Conservation (phyloP, 2,329 filamentous ascomycete genomes). For the Botrytis cinerea region DNA sequence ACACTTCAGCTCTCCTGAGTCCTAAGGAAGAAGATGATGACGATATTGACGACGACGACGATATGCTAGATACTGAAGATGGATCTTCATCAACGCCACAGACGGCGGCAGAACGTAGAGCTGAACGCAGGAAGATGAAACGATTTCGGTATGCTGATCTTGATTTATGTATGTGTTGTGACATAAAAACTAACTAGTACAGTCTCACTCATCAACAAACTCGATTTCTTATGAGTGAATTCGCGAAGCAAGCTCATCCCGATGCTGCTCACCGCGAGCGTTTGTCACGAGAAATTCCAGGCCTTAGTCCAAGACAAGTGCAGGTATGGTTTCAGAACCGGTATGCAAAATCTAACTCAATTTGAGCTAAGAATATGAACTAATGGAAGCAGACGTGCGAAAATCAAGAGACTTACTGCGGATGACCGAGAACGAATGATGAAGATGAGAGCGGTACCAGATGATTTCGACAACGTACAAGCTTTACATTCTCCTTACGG, state of each 20-base stretch:
- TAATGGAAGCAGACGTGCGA: constrained; percentile 57
- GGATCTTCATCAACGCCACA: constrained; percentile 45
- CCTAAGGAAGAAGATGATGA: constrained; percentile 41
- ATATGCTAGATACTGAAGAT: constrained; percentile 53
- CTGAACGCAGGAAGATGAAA: constrained; percentile 69
- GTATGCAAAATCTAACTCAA: constrained; percentile 52
- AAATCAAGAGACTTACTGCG: constrained; percentile 70
- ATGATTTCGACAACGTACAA: constrained; percentile 70
- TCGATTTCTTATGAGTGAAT: constrained; percentile 96
- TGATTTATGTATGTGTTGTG: constrained; percentile 6
- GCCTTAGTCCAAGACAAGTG: constrained; percentile 86
- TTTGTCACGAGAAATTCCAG: constrained; percentile 86
- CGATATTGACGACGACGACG: constrained; percentile 54
- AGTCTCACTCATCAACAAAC: constrained; percentile 96
- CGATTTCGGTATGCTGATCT: constrained; percentile 64
- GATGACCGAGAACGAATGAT: constrained; percentile 72
- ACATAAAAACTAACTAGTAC: constrained; percentile 42
- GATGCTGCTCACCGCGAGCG: constrained; percentile 88
- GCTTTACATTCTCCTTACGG: constrained; percentile 69
- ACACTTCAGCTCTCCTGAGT: constrained; percentile 48
- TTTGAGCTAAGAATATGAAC: not conserved
- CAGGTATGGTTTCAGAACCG: constrained; percentile 99
- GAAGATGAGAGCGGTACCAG: constrained; percentile 70
- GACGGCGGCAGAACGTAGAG: constrained; percentile 58
- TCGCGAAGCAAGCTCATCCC: constrained; percentile 89